Percentiles rank a stretch among this genome's conserved stretches.
These are phyloP conservation scores for Aspergillus tamarii DNA, from an alignment of 2,329 filamentous ascomycete genomes.

Conservation along the genomic window DNA sequence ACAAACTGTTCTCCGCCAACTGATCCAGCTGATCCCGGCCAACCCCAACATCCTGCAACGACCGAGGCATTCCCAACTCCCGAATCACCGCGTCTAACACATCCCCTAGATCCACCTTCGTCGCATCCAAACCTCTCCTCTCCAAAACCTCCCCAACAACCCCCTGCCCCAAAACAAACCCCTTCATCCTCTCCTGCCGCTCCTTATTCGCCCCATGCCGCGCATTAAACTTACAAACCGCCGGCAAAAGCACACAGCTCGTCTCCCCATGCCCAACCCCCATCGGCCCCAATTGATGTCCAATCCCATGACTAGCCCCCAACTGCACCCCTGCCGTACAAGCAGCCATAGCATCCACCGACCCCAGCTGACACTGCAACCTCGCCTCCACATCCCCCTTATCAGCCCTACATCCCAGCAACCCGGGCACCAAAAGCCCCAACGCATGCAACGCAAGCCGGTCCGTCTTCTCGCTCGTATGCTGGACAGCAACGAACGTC, in stretches of 20 bases:
- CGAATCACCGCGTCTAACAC: slow-evolving; percentile 56
- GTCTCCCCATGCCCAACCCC: slow-evolving; percentile 65
- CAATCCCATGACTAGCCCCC: slow-evolving; percentile 57
- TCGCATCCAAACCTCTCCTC: slow-evolving; percentile 29
- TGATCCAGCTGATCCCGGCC: slow-evolving; percentile 51
- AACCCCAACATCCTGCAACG: slow-evolving; percentile 56
- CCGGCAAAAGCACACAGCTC: slow-evolving; percentile 59
- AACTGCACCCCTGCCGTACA: slow-evolving; percentile 44
- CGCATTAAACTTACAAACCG: slow-evolving; percentile 61
- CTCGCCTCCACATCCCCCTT: slow-evolving; percentile 46
- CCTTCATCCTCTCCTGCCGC: slow-evolving; percentile 45
- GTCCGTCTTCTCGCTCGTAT: slow-evolving; percentile 39
- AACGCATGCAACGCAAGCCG: slow-evolving; percentile 45
- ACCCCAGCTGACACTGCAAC: slow-evolving; percentile 54
- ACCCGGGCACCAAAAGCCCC: slow-evolving; percentile 44
- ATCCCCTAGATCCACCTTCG: slow-evolving; percentile 52
- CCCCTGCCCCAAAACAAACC: slow-evolving; percentile 45
- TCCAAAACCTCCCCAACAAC: slow-evolving; percentile 43
- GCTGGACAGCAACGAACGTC: slow-evolving; percentile 50
- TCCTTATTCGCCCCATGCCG: slow-evolving; percentile 46
- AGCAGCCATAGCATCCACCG: slow-evolving; percentile 57
- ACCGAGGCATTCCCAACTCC: slow-evolving; percentile 58
- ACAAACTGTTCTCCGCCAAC: slow-evolving; percentile 54
- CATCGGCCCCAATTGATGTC: slow-evolving; percentile 57
- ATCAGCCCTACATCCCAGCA: slow-evolving; percentile 47